A percentile compares a stretch with the other conserved stretches of the same genome.
Evolutionary conservation across 208 protist species (phyloP).

Genomic region (Trypanosoma rangeli): DNA sequence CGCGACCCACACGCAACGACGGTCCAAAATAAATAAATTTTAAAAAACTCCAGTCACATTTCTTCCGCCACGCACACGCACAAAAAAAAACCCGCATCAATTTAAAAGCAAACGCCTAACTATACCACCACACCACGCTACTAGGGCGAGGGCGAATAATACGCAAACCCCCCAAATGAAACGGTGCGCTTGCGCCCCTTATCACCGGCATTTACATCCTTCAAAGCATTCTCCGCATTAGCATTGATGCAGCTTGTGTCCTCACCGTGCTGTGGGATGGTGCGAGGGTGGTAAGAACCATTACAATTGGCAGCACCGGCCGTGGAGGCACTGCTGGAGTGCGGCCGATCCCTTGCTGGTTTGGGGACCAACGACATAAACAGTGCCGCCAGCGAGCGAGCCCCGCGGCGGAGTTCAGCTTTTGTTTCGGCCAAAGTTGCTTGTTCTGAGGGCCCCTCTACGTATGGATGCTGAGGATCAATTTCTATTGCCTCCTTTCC

Average conservation of each 20-base stretch:
- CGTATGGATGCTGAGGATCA: neutral
- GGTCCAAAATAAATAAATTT: neutral
- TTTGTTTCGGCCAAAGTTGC: constrained; percentile 2
- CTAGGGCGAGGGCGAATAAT: constrained; percentile 13
- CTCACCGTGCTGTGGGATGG: neutral
- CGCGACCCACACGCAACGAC: neutral
- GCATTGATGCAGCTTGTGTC: neutral
- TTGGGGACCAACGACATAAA: constrained; percentile 18
- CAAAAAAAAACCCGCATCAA: neutral
- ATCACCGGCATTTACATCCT: neutral
- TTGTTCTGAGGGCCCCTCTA: neutral
- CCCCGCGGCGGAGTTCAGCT: constrained; percentile 10
- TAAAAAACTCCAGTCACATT: neutral
- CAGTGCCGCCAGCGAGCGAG: constrained; percentile 16
- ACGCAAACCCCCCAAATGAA: constrained; percentile 28
- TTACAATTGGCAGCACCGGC: neutral
- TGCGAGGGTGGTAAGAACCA: neutral
- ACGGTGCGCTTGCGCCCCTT: constrained; percentile 8
- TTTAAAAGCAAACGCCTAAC: neutral
- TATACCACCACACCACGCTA: neutral
- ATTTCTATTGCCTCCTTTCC: neutral
- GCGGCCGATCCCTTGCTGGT: neutral
- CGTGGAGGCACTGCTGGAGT: neutral
- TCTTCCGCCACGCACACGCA: neutral
- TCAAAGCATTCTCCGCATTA: neutral